phyloP scores from a whole-genome alignment of 805 yeast species.

The Candida xiaguanensis region DNA sequence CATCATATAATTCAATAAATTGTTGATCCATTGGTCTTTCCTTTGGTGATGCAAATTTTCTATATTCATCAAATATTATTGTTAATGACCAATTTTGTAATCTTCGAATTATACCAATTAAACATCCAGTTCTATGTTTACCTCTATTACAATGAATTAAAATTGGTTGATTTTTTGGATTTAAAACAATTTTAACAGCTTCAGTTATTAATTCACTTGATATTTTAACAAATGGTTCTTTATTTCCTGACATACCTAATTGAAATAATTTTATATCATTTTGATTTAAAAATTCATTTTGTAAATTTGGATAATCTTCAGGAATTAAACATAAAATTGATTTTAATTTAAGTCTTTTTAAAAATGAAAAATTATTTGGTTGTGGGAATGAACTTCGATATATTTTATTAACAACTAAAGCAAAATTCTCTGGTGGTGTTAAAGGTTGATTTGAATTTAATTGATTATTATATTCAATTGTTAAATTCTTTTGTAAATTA shows the following conservation, averaged over 20 bases:
- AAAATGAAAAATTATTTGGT: conserved; percentile 71
- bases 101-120: conserved; percentile 87
- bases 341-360: conserved; percentile 59
- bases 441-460: conserved; percentile 17
- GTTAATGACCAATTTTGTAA: conserved; percentile 90
- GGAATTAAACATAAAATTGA: conserved; percentile 83
- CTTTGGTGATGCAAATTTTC: conserved; percentile 92
- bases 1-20: conserved; percentile 86
- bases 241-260: conserved; percentile 92
- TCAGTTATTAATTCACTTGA: conserved; percentile 63
- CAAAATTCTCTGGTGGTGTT: conserved; percentile 87
- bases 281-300: conserved; percentile 55
- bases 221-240: conserved; percentile 86
- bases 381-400: conserved; percentile 91
- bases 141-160: conserved; percentile 95
- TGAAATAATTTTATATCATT: conserved; percentile 72
- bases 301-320: conserved; percentile 84
- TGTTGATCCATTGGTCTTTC: conserved; percentile 95
- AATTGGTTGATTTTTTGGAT: conserved; percentile 88
- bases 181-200: conserved; percentile 74
- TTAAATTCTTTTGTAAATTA: conserved; percentile 18
- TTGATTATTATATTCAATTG: conserved; percentile 14
- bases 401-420: conserved; percentile 68
- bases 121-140: conserved; percentile 94
- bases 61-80: conserved; percentile 92